Evolutionary conservation across 2,329 filamentous ascomycete genomes (phyloP).

Genomic region (Pleurostoma richardsiae): DNA sequence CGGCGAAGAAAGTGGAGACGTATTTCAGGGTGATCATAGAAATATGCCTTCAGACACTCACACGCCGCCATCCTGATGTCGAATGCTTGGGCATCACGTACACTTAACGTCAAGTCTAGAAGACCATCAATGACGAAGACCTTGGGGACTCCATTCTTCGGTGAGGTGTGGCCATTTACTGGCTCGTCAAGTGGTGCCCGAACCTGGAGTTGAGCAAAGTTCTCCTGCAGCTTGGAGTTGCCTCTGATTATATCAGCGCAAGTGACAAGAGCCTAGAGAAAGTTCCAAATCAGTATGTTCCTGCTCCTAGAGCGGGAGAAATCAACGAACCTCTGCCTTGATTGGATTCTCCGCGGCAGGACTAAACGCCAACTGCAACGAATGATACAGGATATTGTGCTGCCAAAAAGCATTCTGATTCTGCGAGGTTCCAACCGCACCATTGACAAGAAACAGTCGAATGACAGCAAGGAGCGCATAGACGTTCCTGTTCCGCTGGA

Average conservation of each 20-base stretch:
- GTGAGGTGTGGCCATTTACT: constrained; percentile 31
- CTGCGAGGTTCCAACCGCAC: constrained; percentile 72
- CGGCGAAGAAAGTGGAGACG: constrained; percentile 79
- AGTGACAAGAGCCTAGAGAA: constrained; percentile 64
- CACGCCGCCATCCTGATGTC: constrained; percentile 81
- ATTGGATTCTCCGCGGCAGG: constrained; percentile 68
- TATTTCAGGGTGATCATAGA: constrained; percentile 75
- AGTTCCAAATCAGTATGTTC: constrained; percentile 1
- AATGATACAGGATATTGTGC: constrained; percentile 71
- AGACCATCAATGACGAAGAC: constrained; percentile 93
- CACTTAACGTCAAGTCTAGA: constrained; percentile 72
- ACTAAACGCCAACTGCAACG: constrained; percentile 79
- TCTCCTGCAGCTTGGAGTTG: constrained; percentile 76
- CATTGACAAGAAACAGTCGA: constrained; percentile 75
- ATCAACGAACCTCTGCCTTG: constrained; percentile 62
- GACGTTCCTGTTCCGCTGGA: constrained; percentile 81
- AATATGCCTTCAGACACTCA: constrained; percentile 90
- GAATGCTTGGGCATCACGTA: constrained; percentile 62
- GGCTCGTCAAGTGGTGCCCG: constrained; percentile 46
- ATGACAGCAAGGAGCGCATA: constrained; percentile 86
- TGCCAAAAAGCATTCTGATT: constrained; percentile 88
- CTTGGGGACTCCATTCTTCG: constrained; percentile 47
- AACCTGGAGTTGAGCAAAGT: constrained; percentile 83
- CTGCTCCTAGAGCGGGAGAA: constrained; percentile 3
- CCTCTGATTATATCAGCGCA: constrained; percentile 85